Base-by-base conservation (phyloP, 208 protist species). In the Porcisia hertigi region DNA sequence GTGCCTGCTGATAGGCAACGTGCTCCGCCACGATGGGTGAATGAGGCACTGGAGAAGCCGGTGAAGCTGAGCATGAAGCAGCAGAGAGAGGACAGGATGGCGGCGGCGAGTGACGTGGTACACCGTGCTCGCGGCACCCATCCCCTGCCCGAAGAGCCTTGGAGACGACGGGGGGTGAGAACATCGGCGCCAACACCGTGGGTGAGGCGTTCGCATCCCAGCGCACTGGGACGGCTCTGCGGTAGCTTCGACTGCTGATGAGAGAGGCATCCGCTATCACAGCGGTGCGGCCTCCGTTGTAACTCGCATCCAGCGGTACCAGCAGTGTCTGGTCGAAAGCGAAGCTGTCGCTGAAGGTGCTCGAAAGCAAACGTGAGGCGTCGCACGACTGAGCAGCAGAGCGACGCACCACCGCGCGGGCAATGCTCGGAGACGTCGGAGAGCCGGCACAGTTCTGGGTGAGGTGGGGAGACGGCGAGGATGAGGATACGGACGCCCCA, bases 291-390 rank as follows among this genome's bases (percentile, higher is more conserved):
- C 54, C 52, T 69, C 49, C 58, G 8, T 71, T 70, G 76, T 57
- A 36, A 11, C 63, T 75, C 58, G 69, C 80, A 30, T 72, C 70
- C 36, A 79, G 55, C 58, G 75, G 75, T 54, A 86, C 74, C 20
- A 88, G 78, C 75, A 88, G 55, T 18, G 84, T 86, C 77, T 86
- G 81, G 39, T 86, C 72, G 60, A 86, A 82, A 70, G 34, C 43
- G 49, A 83, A 75, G 73, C 75, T 85, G 53, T 66, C 55, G 72
- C 64, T 67, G 60, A 82, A 82, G 41, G 30, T 63, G 54, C 66
- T 52, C 8, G 72, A 45, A 52, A 79, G 69, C 16, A 72, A 25
- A 5, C 20, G 20, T 18, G 52, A 64, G 53, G 14, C 18, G 49
- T 77, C 78, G 6, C 78, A 73, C 11, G 47, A 71, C 1, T 71